Conservation (phyloP, 1,139 yeast genomes). For the Meyerozyma smithsonii region DNA sequence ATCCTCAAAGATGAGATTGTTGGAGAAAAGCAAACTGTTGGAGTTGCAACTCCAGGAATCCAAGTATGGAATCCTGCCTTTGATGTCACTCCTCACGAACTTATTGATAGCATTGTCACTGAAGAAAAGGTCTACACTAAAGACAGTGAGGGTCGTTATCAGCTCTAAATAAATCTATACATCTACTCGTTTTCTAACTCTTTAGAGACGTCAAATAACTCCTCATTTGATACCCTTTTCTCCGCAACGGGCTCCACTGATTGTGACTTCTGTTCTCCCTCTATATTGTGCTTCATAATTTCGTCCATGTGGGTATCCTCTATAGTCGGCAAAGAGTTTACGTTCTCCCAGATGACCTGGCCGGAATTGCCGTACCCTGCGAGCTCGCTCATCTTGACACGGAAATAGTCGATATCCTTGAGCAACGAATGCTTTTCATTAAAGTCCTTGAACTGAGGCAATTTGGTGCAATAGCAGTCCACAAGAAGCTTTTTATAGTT, state of each 20-base stretch:
- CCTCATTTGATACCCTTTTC: background rate
- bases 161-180: conserved; percentile 21
- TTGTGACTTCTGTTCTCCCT: conserved; percentile 14
- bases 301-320: conserved; percentile 48
- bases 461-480: conserved; percentile 48
- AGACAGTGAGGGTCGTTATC: conserved; percentile 40
- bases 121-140: conserved; percentile 58
- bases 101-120: conserved; percentile 86
- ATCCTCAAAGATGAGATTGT: conserved; percentile 25
- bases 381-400: conserved; percentile 53
- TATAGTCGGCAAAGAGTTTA: conserved; percentile 49
- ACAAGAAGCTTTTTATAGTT: conserved; percentile 54
- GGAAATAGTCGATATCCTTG: conserved; percentile 61
- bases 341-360: conserved; percentile 61
- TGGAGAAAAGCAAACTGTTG: conserved; percentile 53
- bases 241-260: background rate
- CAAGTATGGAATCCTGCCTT: conserved; percentile 95
- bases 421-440: conserved; percentile 51
- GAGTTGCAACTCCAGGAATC: conserved; percentile 81
- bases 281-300: conserved; percentile 39
- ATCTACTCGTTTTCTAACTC: conserved; percentile 2
- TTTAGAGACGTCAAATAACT: conserved; percentile 1
- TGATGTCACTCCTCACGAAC: conserved; percentile 81
- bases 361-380: conserved; percentile 68
- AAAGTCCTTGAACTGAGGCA: conserved; percentile 50